Percentiles rank a stretch among this genome's conserved stretches.
phyloP scores from a whole-genome alignment of 2,329 filamentous ascomycete genomes.

The Cladosporium sp. region DNA sequence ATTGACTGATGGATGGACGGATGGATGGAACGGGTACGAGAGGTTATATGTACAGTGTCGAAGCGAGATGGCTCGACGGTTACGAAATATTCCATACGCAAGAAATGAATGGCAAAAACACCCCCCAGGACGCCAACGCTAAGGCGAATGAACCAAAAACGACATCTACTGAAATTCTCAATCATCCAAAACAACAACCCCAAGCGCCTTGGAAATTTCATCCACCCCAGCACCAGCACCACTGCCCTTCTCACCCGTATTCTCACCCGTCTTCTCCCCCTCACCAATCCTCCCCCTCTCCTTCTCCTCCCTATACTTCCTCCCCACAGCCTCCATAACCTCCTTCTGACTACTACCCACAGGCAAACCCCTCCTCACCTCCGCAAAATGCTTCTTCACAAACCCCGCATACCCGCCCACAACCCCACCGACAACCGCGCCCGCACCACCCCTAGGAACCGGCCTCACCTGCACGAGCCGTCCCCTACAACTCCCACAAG shows the following conservation, averaged over 20 bases:
- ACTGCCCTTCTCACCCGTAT: neutral
- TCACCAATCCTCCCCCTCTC: constrained; percentile 15
- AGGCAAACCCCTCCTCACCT: constrained; percentile 53
- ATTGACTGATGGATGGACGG: no score
- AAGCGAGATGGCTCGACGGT: no score
- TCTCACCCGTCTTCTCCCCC: constrained; percentile 1
- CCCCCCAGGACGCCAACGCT: neutral
- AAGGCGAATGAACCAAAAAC: neutral
- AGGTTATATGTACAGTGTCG: no score
- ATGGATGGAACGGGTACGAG: no score
- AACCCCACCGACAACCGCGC: constrained; percentile 19
- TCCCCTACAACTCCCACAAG: constrained; percentile 70
- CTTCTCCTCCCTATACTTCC: constrained; percentile 54
- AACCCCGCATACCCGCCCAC: constrained; percentile 53
- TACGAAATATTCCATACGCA: no score
- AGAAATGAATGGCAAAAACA: no score
- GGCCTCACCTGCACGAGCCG: constrained; percentile 74
- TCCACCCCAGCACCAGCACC: constrained; percentile 12
- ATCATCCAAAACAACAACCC: constrained; percentile 21
- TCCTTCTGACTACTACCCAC: constrained; percentile 56
- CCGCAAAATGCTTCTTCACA: constrained; percentile 64
- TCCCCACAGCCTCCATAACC: constrained; percentile 63
- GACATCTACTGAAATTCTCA: constrained; percentile 1
- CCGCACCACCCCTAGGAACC: constrained; percentile 51
- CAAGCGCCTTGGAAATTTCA: constrained; percentile 17